Percentiles rank a stretch among this genome's conserved stretches.
Conservation (phyloP, 2,329 filamentous ascomycete genomes). For the Colletotrichum cereale region DNA sequence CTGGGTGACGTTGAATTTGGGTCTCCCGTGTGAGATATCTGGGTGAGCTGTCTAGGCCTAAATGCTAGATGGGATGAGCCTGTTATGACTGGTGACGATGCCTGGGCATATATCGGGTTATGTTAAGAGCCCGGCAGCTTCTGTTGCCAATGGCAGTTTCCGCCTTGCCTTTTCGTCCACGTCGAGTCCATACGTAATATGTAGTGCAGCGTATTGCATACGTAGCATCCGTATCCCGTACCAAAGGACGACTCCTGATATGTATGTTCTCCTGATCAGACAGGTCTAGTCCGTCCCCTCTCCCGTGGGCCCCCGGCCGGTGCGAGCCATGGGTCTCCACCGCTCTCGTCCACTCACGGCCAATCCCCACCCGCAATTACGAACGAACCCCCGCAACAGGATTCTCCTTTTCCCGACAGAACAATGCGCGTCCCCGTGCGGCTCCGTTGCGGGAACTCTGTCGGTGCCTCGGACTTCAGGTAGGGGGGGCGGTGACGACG, state of each 20-base stretch:
- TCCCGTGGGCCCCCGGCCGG: slow-evolving; percentile 6
- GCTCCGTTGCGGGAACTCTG: slow-evolving; percentile 20
- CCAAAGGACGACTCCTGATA: too few relatives aligned
- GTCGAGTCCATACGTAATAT: background rate
- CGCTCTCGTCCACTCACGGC: slow-evolving; percentile 3
- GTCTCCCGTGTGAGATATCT: slow-evolving; percentile 19
- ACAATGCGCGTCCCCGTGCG: slow-evolving; percentile 6
- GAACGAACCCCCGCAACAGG: slow-evolving; percentile 4
- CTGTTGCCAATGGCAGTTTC: background rate
- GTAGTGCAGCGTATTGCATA: background rate
- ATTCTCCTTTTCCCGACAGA: background rate
- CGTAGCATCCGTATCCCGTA: background rate
- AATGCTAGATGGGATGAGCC: slow-evolving; percentile 30
- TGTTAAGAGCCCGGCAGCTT: slow-evolving; percentile 23
- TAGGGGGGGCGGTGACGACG: background rate
- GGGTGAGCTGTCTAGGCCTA: background rate
- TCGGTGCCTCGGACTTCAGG: background rate
- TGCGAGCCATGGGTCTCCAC: slow-evolving; percentile 33
- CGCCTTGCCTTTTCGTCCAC: background rate
- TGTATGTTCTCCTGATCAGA: too few relatives aligned
- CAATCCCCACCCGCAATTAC: slow-evolving; percentile 30
- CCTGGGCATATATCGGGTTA: slow-evolving; percentile 21
- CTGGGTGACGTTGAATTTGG: slow-evolving; percentile 36
- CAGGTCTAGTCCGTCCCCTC: background rate
- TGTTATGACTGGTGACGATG: slow-evolving; percentile 29